These are phyloP conservation scores for Suillus discolor DNA, from an alignment of 768 basidiomycete genomes.

Conservation along the genomic window DNA sequence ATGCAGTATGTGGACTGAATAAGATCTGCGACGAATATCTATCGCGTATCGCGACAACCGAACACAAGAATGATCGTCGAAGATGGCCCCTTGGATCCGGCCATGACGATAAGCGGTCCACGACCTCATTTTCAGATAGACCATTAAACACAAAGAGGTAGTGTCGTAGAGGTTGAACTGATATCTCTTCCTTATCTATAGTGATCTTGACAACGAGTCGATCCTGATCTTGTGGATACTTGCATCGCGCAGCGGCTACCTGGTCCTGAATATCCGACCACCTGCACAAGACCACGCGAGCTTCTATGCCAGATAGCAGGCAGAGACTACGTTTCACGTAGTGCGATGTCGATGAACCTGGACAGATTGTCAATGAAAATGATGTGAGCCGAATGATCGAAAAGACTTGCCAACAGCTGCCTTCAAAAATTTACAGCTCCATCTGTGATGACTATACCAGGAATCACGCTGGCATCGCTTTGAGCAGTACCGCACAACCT, in stretches of 20 bases:
- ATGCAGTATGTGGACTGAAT: constrained; percentile 1
- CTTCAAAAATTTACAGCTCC: not conserved
- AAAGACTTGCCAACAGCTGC: constrained; percentile 1
- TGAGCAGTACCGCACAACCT: too few species aligned
- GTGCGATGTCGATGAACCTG: not conserved
- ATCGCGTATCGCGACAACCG: not conserved
- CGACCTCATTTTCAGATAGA: not conserved
- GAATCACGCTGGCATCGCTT: too few species aligned
- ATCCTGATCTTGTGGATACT: not conserved
- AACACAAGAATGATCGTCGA: not conserved
- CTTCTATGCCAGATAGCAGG: not conserved
- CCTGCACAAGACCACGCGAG: not conserved
- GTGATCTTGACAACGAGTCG: not conserved
- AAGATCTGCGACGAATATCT: not conserved
- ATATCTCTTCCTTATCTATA: not conserved
- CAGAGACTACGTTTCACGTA: constrained; percentile 4
- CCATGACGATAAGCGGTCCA: constrained; percentile 1
- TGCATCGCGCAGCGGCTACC: not conserved
- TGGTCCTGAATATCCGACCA: not conserved
- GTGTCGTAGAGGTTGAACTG: not conserved
- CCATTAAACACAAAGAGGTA: constrained; percentile 3
- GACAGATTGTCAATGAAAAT: not conserved
- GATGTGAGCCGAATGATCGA: not conserved
- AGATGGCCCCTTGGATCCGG: not conserved
- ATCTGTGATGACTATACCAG: too few species aligned